Evolutionary conservation across 257 asterid genomes (phyloP).

Genomic region (Solanum bukasovii): DNA sequence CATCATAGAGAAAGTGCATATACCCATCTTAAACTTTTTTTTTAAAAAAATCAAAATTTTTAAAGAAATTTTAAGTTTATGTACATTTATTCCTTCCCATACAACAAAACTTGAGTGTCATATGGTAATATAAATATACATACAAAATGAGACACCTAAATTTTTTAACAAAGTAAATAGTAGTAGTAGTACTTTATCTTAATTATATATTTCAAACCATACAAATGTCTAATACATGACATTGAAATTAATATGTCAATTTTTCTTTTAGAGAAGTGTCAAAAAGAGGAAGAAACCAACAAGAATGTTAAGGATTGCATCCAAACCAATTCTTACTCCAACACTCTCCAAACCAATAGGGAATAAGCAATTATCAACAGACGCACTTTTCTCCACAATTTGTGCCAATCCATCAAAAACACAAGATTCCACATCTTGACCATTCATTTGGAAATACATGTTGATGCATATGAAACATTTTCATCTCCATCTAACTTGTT

Average conservation of each 20-base stretch:
- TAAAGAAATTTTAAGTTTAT: not conserved
- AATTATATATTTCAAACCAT: not conserved
- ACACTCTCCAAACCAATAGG: constrained; percentile 14
- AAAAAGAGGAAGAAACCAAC: not conserved
- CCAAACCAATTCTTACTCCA: not conserved
- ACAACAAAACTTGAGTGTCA: not conserved
- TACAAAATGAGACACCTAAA: not conserved
- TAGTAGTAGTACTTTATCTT: not conserved
- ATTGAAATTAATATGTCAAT: not conserved
- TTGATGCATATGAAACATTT: constrained; percentile 14
- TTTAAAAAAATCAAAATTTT: too few species aligned
- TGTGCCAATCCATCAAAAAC: constrained; percentile 38
- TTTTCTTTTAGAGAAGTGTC: not conserved
- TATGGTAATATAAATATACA: not conserved
- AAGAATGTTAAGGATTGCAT: not conserved
- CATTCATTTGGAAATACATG: constrained; percentile 4
- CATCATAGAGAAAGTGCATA: too few species aligned
- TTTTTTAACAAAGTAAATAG: not conserved
- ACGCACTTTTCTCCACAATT: constrained; percentile 22
- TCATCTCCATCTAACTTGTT: not conserved
- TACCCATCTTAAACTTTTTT: too few species aligned
- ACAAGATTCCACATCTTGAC: constrained; percentile 8
- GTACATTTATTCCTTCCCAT: not conserved
- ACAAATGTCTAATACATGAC: not conserved
- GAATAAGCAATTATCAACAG: constrained; percentile 26